Evolutionary conservation across 2,329 filamentous ascomycete species (phyloP).

Genomic region (Fusarium abutilonis): DNA sequence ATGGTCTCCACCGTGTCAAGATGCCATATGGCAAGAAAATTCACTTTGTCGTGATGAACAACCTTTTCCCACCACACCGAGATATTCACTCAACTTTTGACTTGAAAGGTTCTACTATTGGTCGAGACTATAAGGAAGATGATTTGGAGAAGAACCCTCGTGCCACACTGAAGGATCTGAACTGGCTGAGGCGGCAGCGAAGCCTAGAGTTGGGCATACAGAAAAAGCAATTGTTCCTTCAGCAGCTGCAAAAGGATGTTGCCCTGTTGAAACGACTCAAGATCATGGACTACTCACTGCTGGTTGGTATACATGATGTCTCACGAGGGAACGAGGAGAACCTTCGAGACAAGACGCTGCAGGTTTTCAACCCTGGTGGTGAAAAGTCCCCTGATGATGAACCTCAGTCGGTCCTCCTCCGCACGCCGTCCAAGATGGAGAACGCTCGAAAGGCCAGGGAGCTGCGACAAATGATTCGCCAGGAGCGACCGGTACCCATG

Average conservation of each 20-base stretch:
- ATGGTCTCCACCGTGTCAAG: constrained; percentile 96
- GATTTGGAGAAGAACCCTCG: constrained; percentile 88
- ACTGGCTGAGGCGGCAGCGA: constrained; percentile 89
- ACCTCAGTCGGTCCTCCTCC: constrained; percentile 73
- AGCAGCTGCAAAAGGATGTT: constrained; percentile 90
- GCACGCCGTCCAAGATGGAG: constrained; percentile 94
- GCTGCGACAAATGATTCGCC: constrained; percentile 89
- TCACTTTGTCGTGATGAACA: constrained; percentile 99
- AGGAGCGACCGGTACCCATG: constrained; percentile 93
- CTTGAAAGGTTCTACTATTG: constrained; percentile 94
- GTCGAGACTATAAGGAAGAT: constrained; percentile 89
- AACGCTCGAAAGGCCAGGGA: constrained; percentile 91
- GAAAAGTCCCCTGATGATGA: constrained; percentile 68
- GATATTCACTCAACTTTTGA: constrained; percentile 98
- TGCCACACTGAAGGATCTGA: constrained; percentile 94
- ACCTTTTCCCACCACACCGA: constrained; percentile 94
- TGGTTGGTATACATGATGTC: constrained; percentile 93
- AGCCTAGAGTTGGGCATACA: constrained; percentile 87
- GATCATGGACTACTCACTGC: constrained; percentile 98
- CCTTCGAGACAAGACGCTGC: constrained; percentile 84
- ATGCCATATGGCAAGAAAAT: constrained; percentile 98
- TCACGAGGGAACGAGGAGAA: constrained; percentile 95
- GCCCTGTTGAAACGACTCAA: constrained; percentile 84
- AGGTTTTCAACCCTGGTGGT: constrained; percentile 92
- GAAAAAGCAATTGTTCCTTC: constrained; percentile 88